Conservation (phyloP, 305 asterid genomes). For the Solanum hybrid region DNA sequence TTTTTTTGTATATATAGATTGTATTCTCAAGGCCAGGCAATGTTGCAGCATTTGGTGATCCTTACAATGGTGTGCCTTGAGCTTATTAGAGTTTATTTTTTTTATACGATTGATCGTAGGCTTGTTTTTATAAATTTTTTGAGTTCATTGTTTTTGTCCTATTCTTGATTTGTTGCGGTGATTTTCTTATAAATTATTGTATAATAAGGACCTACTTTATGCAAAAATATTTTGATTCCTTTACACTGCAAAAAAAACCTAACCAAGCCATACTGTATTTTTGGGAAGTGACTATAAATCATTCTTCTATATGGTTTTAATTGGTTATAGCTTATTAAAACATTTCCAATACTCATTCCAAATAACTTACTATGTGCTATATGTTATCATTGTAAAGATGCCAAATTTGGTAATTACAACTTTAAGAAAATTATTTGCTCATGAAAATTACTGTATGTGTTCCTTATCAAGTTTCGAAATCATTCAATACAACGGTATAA, state of each 20-base stretch:
- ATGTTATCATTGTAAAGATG: too few species aligned
- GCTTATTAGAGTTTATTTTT: slow-evolving; percentile 15
- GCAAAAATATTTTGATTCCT: not conserved
- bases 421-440: not conserved
- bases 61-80: slow-evolving; percentile 35
- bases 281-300: not conserved
- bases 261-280: not conserved
- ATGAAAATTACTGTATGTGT: not conserved
- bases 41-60: slow-evolving; percentile 60
- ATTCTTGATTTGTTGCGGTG: not conserved
- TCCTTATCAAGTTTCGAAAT: not conserved
- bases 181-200: not conserved
- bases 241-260: not conserved
- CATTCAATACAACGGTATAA: not conserved
- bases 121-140: not conserved
- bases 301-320: not conserved
- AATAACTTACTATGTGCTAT: too few species aligned
- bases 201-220: not conserved
- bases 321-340: not conserved
- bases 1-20: slow-evolving; percentile 26
- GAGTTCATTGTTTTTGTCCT: not conserved
- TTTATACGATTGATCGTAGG: not conserved
- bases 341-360: not conserved
- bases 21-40: slow-evolving; percentile 89
- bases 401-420: not conserved